Base-by-base conservation (phyloP, 2,329 filamentous ascomycete genomes). In the Colletotrichum sidae region DNA sequence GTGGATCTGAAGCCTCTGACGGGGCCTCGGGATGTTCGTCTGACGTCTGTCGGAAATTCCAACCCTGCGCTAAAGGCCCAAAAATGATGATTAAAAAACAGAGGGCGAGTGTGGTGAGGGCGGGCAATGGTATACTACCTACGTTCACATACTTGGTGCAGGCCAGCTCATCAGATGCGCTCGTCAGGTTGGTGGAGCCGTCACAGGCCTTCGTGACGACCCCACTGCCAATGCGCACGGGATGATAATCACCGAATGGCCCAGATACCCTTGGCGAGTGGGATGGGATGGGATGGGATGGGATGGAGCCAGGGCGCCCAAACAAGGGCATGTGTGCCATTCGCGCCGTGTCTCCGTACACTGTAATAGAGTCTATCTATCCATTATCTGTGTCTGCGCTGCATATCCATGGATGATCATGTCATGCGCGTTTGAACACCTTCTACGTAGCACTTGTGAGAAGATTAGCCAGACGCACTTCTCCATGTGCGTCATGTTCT, bases 161-260 rank as follows among this genome's bases (percentile, higher is more conserved):
- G 25, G 37, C 51, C 58, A 56, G 34, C 25, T 61, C 33, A 46
- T 52, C 57, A 61, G 62, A 65, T 62, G 62, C 59, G 58, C 49
- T 62, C 52, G 62, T 62, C 62, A 65, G 58, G 64, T 59, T 53
- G 64, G 64, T 64, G 64, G 60, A 56, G 60, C 60, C 54, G 55
- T 45, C 47, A 49, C 64, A 64, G 49, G 53, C 47, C 49, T 55
- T 64, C 64, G 64, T 64, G 57, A 64, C 64, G 38, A 64, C 60
- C 42, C 62, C 62, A 56, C 62, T 47, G 45, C 62, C 62, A 56
- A 65, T 62, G 62, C 58, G 62, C 33, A 51, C 62, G 62, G 62
- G 62, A 65, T 51, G 62, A 61, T 65, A 61, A 62, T 62, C 58
- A 56, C 57, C 57, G 35, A 56, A 38, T 51, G 50, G 25, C 42